Conservation (phyloP, 768 basidiomycete genomes). For the Auricularia cornea region DNA sequence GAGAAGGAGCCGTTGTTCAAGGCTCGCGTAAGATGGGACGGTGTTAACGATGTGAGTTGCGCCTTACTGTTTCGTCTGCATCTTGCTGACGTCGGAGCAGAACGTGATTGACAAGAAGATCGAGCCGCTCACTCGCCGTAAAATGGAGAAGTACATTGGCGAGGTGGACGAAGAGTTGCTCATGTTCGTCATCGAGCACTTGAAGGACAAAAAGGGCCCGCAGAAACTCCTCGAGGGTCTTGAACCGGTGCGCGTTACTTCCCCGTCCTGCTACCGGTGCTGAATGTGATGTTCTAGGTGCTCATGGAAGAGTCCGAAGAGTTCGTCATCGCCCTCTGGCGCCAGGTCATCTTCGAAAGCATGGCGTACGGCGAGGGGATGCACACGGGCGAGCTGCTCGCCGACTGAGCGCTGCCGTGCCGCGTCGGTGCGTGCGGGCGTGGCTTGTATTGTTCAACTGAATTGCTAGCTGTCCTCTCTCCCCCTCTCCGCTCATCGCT, state of each 20-base stretch:
- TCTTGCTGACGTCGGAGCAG: conserved; percentile 29
- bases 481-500: neutral
- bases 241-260: conserved; percentile 59
- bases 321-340: conserved; percentile 74
- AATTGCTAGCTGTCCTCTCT: neutral
- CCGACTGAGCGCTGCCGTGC: conserved; percentile 32
- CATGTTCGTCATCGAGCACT: conserved; percentile 87
- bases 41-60: conserved; percentile 67
- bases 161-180: conserved; percentile 90
- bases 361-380: conserved; percentile 88
- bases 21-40: conserved; percentile 86
- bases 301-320: conserved; percentile 86
- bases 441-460: neutral
- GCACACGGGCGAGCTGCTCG: conserved; percentile 76
- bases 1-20: conserved; percentile 77
- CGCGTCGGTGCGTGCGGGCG: neutral
- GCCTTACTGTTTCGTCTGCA: conserved; percentile 2
- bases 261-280: neutral
- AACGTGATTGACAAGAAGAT: conserved; percentile 76
- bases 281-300: conserved; percentile 43
- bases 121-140: conserved; percentile 70
- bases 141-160: conserved; percentile 83
- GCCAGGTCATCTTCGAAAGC: conserved; percentile 90
- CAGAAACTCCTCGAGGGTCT: conserved; percentile 82
- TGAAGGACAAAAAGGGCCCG: conserved; percentile 84